phyloP scores from a whole-genome alignment of 495 filamentous ascomycete species.

The Aspergillus conjunctus region DNA sequence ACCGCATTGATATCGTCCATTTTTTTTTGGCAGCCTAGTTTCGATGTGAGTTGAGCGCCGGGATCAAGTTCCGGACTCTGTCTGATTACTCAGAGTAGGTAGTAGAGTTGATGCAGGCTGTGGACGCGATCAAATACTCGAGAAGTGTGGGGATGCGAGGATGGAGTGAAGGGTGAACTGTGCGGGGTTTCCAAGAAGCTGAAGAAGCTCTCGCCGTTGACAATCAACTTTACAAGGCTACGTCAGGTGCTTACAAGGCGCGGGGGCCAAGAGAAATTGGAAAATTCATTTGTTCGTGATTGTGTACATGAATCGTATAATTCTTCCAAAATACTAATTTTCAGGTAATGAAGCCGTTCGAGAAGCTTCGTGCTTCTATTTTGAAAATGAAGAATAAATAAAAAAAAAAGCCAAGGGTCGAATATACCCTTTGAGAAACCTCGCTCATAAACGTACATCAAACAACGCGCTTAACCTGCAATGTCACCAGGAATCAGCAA shows the following conservation, averaged over 20 bases:
- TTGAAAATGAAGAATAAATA: not conserved
- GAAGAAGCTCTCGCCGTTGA: not conserved
- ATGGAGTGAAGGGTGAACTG: too few relatives aligned
- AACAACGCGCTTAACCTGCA: constrained; percentile 50
- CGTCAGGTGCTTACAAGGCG: not conserved
- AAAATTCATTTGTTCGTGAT: constrained; percentile 2
- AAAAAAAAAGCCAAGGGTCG: constrained; percentile 1
- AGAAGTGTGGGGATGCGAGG: too few relatives aligned
- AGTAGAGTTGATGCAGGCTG: too few relatives aligned
- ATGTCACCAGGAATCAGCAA: not conserved
- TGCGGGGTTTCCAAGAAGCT: not conserved
- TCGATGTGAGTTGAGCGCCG: not conserved
- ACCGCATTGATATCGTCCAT: not conserved
- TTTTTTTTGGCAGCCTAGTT: not conserved
- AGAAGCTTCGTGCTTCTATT: constrained; percentile 14
- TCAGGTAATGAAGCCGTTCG: constrained; percentile 17
- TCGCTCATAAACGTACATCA: constrained; percentile 26
- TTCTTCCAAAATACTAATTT: constrained; percentile 5
- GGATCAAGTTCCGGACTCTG: too few relatives aligned
- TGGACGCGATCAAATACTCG: too few relatives aligned
- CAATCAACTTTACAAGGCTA: not conserved
- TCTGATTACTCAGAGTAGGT: too few relatives aligned
- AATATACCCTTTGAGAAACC: constrained; percentile 5
- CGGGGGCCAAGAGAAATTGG: too few relatives aligned
- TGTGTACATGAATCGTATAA: constrained; percentile 9